phyloP scores from a whole-genome alignment of 495 filamentous ascomycete genomes.

The Podospora bellae-mahoneyi region DNA sequence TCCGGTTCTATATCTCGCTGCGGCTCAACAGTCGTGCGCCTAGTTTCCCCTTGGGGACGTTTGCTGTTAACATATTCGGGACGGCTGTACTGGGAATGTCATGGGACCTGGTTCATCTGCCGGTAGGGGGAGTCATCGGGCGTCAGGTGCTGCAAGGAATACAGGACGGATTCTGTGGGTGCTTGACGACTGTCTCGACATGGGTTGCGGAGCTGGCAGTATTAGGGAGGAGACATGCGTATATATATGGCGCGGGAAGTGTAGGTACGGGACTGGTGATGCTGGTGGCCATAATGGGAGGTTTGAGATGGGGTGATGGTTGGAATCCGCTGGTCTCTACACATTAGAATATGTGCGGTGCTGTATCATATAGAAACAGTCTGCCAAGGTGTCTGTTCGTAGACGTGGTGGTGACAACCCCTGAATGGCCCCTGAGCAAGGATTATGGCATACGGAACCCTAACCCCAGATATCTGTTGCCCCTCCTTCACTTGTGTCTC shows the following conservation, averaged over 20 bases:
- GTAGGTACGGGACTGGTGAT: conserved; percentile 61
- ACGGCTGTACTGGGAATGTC: conserved; percentile 62
- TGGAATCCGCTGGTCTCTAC: conserved; percentile 29
- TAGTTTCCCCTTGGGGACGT: conserved; percentile 85
- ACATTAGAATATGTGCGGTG: background rate
- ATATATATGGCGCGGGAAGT: conserved; percentile 70
- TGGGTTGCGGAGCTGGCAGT: conserved; percentile 80
- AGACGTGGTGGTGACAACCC: background rate
- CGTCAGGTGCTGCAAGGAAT: conserved; percentile 83
- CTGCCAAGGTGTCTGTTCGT: background rate
- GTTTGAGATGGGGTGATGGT: conserved; percentile 70
- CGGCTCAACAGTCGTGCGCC: conserved; percentile 62
- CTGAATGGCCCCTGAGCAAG: background rate
- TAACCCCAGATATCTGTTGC: background rate
- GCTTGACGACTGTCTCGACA: conserved; percentile 87
- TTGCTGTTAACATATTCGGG: conserved; percentile 76
- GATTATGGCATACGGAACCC: background rate
- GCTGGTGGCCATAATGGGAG: conserved; percentile 74
- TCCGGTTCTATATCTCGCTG: conserved; percentile 68
- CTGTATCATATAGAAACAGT: background rate
- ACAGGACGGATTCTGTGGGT: conserved; percentile 89
- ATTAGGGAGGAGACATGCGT: conserved; percentile 63
- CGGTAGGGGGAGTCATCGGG: conserved; percentile 50
- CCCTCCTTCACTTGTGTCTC: background rate
- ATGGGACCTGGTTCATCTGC: conserved; percentile 68